Base-by-base conservation (phyloP, 2,329 filamentous ascomycete species). In the Xylariaceae sp. region DNA sequence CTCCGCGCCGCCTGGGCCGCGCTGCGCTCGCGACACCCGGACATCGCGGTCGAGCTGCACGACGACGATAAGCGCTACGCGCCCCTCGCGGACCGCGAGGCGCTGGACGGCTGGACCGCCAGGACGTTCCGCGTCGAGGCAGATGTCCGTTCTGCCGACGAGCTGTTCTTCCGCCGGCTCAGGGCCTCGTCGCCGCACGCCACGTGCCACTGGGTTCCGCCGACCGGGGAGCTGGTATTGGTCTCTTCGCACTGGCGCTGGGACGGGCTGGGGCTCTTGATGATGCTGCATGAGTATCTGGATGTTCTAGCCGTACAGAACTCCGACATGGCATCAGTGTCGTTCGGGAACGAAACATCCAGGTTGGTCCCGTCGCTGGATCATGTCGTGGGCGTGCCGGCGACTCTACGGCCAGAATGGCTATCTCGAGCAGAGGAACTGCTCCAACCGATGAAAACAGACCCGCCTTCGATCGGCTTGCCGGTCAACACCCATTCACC, bases 171-270 rank as follows among this genome's bases (percentile, higher is more conserved):
- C 21, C 8, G 12, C 21, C 21, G 32, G 5, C 38, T 40, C 1
- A 32, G 31, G 14, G 35, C 37, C 19, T 31, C 34, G 5, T 29
- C 30, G 17, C 32, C 38, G 5, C 12, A 29, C 13, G 32, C 38
- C 19, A 36, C 38, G n/a, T 40, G 38, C 13, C 19, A 40, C 17
- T 40, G 38, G 38, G 24, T 40, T 6, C 29, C 35, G 25, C 18
- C 28, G 4, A 37, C 35, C 22, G 19, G 18, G 19, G 38, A 40
- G 26, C 19, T 40, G 1, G 35, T 29, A 1, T 22, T 37, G 5
- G 29, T 40, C 5, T 35, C 38, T 8, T 17, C 38, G 10, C 39
- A 42, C 18, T 39, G 36, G 36, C 33, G 33, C 9, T 35, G 31
- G 28, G 39, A 42, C 12, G 39, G 39, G 7, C 33, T 36, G 8